Evolutionary conservation across 2,329 filamentous ascomycete species (phyloP).

Genomic region (Pyricularia grisea): DNA sequence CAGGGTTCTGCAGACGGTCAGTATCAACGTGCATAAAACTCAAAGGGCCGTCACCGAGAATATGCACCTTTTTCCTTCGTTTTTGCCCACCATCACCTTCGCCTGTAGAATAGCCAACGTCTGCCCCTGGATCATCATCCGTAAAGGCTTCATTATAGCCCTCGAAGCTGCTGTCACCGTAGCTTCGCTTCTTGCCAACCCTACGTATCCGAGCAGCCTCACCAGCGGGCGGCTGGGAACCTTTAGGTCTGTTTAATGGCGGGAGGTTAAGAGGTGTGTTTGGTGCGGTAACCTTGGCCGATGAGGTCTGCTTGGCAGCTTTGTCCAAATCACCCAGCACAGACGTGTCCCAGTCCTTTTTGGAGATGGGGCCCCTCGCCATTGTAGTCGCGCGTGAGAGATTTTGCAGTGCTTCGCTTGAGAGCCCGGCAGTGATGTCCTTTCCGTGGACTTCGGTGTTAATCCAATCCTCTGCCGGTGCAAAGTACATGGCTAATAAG

Average conservation of each 20-base stretch:
- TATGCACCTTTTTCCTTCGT: constrained; percentile 55
- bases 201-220: constrained; percentile 52
- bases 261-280: constrained; percentile 37
- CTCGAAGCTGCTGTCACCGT: constrained; percentile 65
- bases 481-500: constrained; percentile 40
- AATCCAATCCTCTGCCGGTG: constrained; percentile 48
- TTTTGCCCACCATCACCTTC: constrained; percentile 56
- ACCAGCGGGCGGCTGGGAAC: constrained; percentile 25
- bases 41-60: constrained; percentile 3
- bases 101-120: constrained; percentile 60
- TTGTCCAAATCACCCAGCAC: constrained; percentile 46
- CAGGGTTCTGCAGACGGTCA: constrained; percentile 38
- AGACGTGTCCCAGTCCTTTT: constrained; percentile 44
- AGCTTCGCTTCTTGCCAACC: constrained; percentile 63
- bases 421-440: constrained; percentile 45
- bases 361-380: constrained; percentile 46
- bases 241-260: constrained; percentile 26
- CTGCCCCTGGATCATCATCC: constrained; percentile 53
- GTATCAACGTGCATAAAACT: constrained; percentile 18
- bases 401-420: constrained; percentile 28
- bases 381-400: constrained; percentile 46
- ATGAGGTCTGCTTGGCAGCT: constrained; percentile 27
- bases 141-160: constrained; percentile 65
- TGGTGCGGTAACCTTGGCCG: constrained; percentile 39
- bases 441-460: constrained; percentile 43